Evolutionary conservation across 495 filamentous ascomycete genomes (phyloP).

Genomic region (Hyaloscypha finlandica): DNA sequence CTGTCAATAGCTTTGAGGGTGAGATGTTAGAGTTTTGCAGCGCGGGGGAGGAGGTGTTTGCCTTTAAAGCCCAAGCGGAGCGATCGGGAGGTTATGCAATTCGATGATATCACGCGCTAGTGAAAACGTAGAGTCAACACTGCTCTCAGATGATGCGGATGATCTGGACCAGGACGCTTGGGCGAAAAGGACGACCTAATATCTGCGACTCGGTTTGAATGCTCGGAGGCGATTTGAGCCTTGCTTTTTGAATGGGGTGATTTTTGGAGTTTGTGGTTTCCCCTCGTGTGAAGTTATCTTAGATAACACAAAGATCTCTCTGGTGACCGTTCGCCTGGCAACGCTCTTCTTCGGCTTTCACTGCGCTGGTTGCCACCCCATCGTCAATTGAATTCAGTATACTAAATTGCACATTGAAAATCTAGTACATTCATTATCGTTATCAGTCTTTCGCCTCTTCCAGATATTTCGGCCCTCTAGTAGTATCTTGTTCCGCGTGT

Average conservation of each 20-base stretch:
- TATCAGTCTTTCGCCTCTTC: neutral
- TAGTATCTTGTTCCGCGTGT: neutral
- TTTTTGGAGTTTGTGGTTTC: neutral
- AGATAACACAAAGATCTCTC: neutral
- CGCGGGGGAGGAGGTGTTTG: slow-evolving; percentile 1
- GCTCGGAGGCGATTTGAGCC: neutral
- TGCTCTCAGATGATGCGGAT: slow-evolving; percentile 12
- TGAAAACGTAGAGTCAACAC: slow-evolving; percentile 5
- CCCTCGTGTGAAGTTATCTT: neutral
- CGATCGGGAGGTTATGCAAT: neutral
- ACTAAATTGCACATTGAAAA: neutral
- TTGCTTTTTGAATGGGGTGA: neutral
- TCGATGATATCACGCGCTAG: slow-evolving; percentile 19
- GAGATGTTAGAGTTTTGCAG: slow-evolving; percentile 1
- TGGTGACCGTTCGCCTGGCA: neutral
- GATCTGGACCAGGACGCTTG: slow-evolving; percentile 6
- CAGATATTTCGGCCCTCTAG: neutral
- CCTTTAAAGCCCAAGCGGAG: slow-evolving; percentile 9
- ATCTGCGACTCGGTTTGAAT: neutral
- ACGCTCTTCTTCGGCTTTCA: neutral
- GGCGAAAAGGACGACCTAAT: neutral
- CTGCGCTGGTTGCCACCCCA: neutral
- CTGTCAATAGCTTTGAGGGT: neutral
- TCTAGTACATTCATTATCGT: neutral
- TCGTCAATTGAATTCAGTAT: no score